Base-by-base conservation (phyloP, 345 rosid genomes). In the Arabis alpina region DNA sequence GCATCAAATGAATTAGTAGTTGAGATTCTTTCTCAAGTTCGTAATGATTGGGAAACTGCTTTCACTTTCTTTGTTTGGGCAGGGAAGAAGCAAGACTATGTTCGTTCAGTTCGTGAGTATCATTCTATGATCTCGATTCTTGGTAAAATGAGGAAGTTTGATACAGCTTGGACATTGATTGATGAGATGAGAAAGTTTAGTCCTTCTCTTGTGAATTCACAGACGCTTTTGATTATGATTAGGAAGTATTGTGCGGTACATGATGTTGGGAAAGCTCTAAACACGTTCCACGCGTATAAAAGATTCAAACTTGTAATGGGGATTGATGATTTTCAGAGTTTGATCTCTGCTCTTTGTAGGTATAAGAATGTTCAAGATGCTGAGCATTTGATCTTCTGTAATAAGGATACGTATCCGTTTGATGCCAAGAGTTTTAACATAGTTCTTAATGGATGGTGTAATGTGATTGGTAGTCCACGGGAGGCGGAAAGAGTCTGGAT, bases 361-460 rank as follows among this genome's bases (percentile, higher is more conserved):
- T 91, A 94, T 61, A 89, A 89, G 87, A 88, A 94, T 64, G 95
- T 89, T 69, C 82, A 88, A 76, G 97, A 94, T 55, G 97, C 99
- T 52, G 97, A 86, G 82, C 96, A 94, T 66, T 77, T 91, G 83
- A 79, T 91, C 81, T 88, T 79, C 73, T 88, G 95, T 79, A 89
- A 91, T 71, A 81, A 74, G 44, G 78, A 70, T 44, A 86, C 79
- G 42, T 89, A 85, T 70, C 95, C 97, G 1, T 81, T 89, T 24
- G 78, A 84, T 47, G 81, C 83, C n/a, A 91, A 91, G 71, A 91
- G 92, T 71, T 94, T 85, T 62, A 94, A 94, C 69, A 88, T 88
- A 53, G 81, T 91, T 58, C 86, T 94, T 8, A 89, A 88, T 41
- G 95, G 97, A 41, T 94, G 99, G 97, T 88, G 90, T 73, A 89